These are phyloP conservation scores for Collybia sp. DNA, from an alignment of 768 basidiomycete species.

Conservation along the genomic window DNA sequence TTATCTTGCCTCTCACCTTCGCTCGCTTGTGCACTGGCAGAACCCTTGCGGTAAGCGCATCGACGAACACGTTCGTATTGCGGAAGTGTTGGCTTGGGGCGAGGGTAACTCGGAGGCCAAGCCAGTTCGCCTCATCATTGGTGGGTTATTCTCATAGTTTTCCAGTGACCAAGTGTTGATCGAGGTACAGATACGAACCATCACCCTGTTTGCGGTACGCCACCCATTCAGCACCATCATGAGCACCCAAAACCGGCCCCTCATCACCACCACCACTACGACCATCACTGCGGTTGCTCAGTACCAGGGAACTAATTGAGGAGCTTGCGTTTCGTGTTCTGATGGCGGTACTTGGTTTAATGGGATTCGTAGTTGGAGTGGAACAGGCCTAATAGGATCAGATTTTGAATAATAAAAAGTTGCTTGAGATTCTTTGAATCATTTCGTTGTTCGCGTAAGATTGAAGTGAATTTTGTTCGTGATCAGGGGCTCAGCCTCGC, in stretches of 20 bases:
- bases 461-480: no score
- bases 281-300: neutral
- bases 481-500: no score
- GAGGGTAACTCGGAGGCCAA: conserved; percentile 29
- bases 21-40: conserved; percentile 38
- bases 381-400: no score
- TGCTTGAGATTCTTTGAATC: conserved; percentile 2
- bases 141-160: conserved; percentile 2
- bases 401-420: no score
- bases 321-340: no score
- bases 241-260: conserved; percentile 1
- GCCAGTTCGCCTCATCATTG: conserved; percentile 30
- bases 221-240: conserved; percentile 3
- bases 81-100: conserved; percentile 22
- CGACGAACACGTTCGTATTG: conserved; percentile 17
- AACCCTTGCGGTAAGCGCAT: conserved; percentile 28
- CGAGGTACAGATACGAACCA: neutral
- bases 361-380: no score
- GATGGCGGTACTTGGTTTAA: no score
- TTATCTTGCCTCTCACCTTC: conserved; percentile 27
- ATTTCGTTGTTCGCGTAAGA: neutral
- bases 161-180: neutral
- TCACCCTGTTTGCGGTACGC: conserved; percentile 2
- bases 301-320: no score
- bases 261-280: neutral